A percentile compares a stretch with the other conserved stretches of the same genome.
phyloP scores from a whole-genome alignment of 345 rosid species.

The Clausena lansium region DNA sequence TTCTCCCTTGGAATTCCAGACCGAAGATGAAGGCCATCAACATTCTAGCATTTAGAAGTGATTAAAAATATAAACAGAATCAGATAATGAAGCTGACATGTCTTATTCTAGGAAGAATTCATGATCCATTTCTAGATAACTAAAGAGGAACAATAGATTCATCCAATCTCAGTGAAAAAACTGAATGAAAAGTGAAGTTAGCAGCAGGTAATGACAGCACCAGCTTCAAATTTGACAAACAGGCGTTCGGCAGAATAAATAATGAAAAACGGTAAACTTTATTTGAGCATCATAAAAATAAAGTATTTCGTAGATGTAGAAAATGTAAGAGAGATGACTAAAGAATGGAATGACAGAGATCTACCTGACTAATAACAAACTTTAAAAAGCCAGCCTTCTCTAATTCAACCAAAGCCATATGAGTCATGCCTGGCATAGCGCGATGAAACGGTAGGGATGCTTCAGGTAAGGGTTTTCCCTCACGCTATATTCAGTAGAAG shows the following conservation, averaged over 20 bases:
- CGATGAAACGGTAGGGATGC: conserved; percentile 95
- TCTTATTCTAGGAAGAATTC: background rate
- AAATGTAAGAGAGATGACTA: background rate
- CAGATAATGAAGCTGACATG: background rate
- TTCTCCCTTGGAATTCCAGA: conserved; percentile 99
- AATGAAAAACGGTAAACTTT: background rate
- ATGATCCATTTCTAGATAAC: background rate
- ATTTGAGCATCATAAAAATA: background rate
- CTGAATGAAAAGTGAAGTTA: background rate
- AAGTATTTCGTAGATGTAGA: background rate
- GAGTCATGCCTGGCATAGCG: conserved; percentile 95
- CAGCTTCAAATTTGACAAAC: background rate
- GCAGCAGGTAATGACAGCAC: background rate
- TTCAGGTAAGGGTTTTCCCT: conserved; percentile 85
- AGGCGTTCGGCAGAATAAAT: background rate
- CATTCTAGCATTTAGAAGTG: conserved; percentile 50
- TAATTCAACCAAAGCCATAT: conserved; percentile 93
- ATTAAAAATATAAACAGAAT: background rate
- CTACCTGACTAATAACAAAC: conserved; percentile 90
- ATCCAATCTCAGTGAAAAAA: background rate
- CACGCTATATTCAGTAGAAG: conserved; percentile 53
- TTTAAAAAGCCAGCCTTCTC: conserved; percentile 86
- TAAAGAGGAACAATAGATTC: background rate
- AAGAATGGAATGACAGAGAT: conserved; percentile 8
- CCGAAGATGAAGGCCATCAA: conserved; percentile 96